These are phyloP conservation scores for Geranomyces michiganensis DNA, from an alignment of 192 early-diverging fungal species.

Conservation along the genomic window DNA sequence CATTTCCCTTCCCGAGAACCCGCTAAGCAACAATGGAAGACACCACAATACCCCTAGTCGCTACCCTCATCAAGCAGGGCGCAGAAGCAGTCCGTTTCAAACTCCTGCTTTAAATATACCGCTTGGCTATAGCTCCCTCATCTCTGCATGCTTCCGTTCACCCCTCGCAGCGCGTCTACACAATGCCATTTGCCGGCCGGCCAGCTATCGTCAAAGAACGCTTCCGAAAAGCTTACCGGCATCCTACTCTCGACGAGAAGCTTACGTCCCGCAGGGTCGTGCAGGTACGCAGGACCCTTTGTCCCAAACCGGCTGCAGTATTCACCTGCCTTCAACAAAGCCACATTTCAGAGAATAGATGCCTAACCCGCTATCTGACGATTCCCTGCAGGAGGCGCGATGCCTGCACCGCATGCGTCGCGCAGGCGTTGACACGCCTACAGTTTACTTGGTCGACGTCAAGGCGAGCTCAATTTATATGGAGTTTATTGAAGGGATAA, in stretches of 20 bases:
- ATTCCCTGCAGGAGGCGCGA: slow-evolving; percentile 70
- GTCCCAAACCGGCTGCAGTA: too few species aligned
- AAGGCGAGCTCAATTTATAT: slow-evolving; percentile 79
- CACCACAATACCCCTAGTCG: slow-evolving; percentile 19
- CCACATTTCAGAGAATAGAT: neutral
- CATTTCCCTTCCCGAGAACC: too few species aligned
- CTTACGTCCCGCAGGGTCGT: slow-evolving; percentile 74
- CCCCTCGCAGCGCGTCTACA: slow-evolving; percentile 77
- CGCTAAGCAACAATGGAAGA: too few species aligned
- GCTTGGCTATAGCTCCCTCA: neutral
- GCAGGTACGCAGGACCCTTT: slow-evolving; percentile 63
- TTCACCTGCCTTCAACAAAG: too few species aligned
- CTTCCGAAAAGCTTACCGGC: slow-evolving; percentile 90
- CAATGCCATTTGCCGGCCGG: slow-evolving; percentile 59
- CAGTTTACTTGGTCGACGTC: slow-evolving; percentile 79
- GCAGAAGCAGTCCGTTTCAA: slow-evolving; percentile 75
- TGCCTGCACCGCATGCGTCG: slow-evolving; percentile 73
- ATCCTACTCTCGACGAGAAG: slow-evolving; percentile 86
- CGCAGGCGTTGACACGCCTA: slow-evolving; percentile 78
- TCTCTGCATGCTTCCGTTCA: neutral
- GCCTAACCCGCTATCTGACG: neutral
- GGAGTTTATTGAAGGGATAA: slow-evolving; percentile 81
- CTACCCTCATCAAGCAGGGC: slow-evolving; percentile 78
- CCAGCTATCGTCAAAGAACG: slow-evolving; percentile 87
- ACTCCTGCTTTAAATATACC: too few species aligned